Percentiles rank a stretch among this genome's conserved stretches.
Conservation (phyloP, 345 rosid genomes). For the Bruguiera sexangula region DNA sequence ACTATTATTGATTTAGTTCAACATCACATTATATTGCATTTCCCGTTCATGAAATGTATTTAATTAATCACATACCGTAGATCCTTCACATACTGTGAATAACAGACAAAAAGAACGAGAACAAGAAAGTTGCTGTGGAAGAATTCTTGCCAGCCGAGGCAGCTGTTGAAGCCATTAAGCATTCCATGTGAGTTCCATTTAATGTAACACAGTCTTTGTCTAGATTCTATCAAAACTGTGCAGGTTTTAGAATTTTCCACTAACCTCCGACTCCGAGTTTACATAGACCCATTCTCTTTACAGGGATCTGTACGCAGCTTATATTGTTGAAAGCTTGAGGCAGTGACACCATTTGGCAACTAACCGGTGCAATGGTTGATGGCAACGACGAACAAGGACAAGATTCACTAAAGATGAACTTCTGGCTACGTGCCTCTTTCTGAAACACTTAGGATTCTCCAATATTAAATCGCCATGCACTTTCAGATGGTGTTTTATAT, state of each 20-base stretch:
- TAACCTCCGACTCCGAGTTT: background rate
- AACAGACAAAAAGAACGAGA: conserved; percentile 95
- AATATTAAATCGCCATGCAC: background rate
- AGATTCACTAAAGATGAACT: conserved; percentile 5
- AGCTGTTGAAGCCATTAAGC: conserved; percentile 70
- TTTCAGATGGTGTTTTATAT: background rate
- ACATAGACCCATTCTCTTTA: background rate
- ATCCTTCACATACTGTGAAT: conserved; percentile 35
- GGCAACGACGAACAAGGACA: background rate
- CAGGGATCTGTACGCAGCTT: conserved; percentile 96
- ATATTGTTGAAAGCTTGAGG: conserved; percentile 89
- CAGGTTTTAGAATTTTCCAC: background rate
- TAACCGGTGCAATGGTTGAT: background rate
- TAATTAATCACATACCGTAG: background rate
- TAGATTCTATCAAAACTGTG: background rate
- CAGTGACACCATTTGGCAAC: conserved; percentile 30
- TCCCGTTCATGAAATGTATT: too few relatives aligned
- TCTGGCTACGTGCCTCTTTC: conserved; percentile 10
- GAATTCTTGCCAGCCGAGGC: conserved; percentile 80
- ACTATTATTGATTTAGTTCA: conserved; percentile 10
- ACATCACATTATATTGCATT: background rate
- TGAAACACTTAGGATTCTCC: background rate
- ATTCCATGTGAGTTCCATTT: conserved; percentile 66
- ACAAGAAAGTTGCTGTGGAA: conserved; percentile 91
- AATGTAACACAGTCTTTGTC: background rate